Base-by-base conservation (phyloP, 495 filamentous ascomycete genomes). In the Penicillium parvum region DNA sequence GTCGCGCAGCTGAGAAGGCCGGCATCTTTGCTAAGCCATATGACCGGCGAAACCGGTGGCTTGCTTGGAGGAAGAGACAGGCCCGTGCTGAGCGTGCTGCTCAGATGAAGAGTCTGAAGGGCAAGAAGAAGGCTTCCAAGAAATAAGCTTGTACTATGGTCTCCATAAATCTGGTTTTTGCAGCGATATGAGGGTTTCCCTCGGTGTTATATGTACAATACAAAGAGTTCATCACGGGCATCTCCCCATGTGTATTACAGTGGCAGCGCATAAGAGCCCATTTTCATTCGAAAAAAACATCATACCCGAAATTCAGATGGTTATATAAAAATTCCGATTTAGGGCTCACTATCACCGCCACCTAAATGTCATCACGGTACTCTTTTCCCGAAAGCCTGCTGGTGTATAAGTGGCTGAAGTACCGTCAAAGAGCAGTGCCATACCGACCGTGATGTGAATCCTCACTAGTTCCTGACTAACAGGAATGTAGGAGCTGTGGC, bases 21-120 rank as follows among this genome's bases (percentile, higher is more conserved):
- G 71, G 73, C 14, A 68, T 80, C 28, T 68, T 64, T 35, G 77
- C 76, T 7, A 60, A 62, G 52, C 37, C 60, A 32, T 83, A 75
- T 54, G 68, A 79, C 39, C 71, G 62, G 8, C 66, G 72, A 18
- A 77, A 84, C 60, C 70, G 80, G 16, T 83, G 73, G 64, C 53
- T 73, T 53, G 81, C 81, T 6, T 83, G 82, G 82, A 71, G 73
- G 53, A 81, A 77, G 70, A 71, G 69, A 47, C 61, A 68, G 49
- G 66, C 64, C 41, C 71, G 77, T 60, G 71, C 67, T 47, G 67
- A 69, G 54, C 65, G 61, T 46, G 75, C 67, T 64, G 69, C 65
- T 43, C 75, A 79, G 68, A 77, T 73, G 70, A 80, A 71, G 68
- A 68, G 71, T 49, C 56, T 81, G 67, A 73, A 74, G 60, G 71